Evolutionary conservation across 176 grass and related monocot genomes (phyloP), one percentile per base, ranked within the genome.

Genomic region (Lolium multiflorum): DNA sequence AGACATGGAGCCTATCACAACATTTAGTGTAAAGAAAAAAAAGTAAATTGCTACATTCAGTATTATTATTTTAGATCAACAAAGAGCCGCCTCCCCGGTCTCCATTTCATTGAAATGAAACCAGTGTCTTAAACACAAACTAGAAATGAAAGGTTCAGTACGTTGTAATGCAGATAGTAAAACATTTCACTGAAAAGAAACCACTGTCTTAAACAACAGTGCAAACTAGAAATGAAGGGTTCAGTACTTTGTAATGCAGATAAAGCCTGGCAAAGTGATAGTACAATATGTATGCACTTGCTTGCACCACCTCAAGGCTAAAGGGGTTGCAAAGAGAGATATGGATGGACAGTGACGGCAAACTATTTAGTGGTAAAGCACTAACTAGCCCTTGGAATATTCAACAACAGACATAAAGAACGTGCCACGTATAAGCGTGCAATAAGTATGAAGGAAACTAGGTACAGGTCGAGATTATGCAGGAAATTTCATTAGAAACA

Each of bases 361-460:
- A 62, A 63, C 77, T 0, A 70, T 35, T 38, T 71, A 50, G 44
- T 31, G 18, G 21, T 24, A 63, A 20, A 43, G 47, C 70, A 71
- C 63, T 76, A 90, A 83, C 21, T 79, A 87, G 35, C 22, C 75
- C 65, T 79, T 24, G 5, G 20, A 64, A 72, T 25, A 65, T 54
- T 74, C 66, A 59, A 74, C 81, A 76, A 60, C 9, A 38, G 66
- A 26, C 11, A 65, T 11, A 85, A 16, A 83, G 65, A 77, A 79
- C 11, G n/a, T 39, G 55, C 3, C 14, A n/a, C n/a, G 24, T 55
- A 81, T 78, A 11, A 90, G 39, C 43, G 59, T 82, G 65, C 35
- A 77, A 71, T 78, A 61, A 65, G 35, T 63, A 20, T 70, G 43
- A 50, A 25, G 65, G 47, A 43, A 46, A 56, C 4, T 56, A 58